Base-by-base conservation (phyloP, 2,329 filamentous ascomycete species). In the Aureobasidium mangrovei region DNA sequence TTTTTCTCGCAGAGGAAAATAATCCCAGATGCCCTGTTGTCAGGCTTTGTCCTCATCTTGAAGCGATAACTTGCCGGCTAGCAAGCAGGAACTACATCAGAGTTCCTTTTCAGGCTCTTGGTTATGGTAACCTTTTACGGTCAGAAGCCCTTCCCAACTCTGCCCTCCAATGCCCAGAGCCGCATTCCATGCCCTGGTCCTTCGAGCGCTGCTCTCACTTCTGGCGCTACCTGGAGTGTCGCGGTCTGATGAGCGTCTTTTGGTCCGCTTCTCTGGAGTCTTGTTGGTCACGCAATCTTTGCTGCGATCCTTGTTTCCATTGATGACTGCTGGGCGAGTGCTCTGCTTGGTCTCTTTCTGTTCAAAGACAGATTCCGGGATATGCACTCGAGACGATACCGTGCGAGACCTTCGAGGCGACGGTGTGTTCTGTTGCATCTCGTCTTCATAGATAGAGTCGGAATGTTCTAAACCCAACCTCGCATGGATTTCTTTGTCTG, bases 41-140 rank as follows among this genome's bases (percentile, higher is more conserved):
- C 18, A 18, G 18, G 18, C 18, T 18, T 18, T 18, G 18, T 18
- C 18, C 18, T 18, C 18, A 18, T 18, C 18, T 18, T 1, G 18
- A 18, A 18, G 18, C 18, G 18, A 18, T 18, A 18, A 18, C 18
- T 18, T 18, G 18, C 18, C 18, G 18, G 18, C 18, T 18, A 18
- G 18, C 18, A 18, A 18, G 18, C 18, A 18, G 18, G 18, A 18
- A 18, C 18, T 18, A 18, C 18, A 18, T 18, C 18, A 66, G 26
- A 67, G 53, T 51, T 67, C 65, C 40, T 62, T 59, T 47, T 67
- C 65, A 47, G 58, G 56, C 32, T 57, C 47, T 9, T 62, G 59
- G 42, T 66, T 57, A 12, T 59, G 58, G 46, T 57, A 64, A 1
- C 64, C 64, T 31, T 56, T 46, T 1, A 65, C 63, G 45, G 64